Evolutionary conservation across 176 grass and related monocot species (phyloP).

Genomic region (Leersia perrieri): DNA sequence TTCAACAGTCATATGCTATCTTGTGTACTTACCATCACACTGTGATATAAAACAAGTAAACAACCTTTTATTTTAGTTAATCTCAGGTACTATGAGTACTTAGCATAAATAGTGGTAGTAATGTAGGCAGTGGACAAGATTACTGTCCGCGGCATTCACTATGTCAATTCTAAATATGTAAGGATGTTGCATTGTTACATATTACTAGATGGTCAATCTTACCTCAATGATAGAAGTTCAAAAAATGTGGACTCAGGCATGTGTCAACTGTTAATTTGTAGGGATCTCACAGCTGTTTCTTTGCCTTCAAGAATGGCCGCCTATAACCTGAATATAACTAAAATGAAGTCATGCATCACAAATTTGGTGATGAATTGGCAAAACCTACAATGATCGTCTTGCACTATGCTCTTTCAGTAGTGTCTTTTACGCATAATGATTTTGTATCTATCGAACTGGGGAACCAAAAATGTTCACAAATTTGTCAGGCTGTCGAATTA

Average conservation of each 20-base stretch:
- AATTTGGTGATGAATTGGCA: background rate
- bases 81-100: background rate
- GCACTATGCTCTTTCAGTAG: background rate
- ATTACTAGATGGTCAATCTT: background rate
- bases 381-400: background rate
- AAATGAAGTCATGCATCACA: background rate
- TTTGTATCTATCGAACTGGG: background rate
- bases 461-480: conserved; percentile 16
- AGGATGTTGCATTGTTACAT: background rate
- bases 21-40: background rate
- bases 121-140: background rate
- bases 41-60: background rate
- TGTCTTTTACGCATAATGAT: background rate
- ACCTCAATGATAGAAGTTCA: background rate
- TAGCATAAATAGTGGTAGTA: background rate
- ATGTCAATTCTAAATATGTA: background rate
- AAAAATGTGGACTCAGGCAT: background rate
- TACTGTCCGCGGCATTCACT: background rate
- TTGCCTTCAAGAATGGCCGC: background rate
- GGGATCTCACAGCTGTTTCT: background rate
- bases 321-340: background rate
- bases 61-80: background rate
- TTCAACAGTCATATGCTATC: background rate
- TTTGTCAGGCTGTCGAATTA: conserved; percentile 75
- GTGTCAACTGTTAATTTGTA: background rate